Evolutionary conservation across 2,329 filamentous ascomycete species (phyloP), one percentile per base, ranked within the genome.

Genomic region (Xylariales sp.): DNA sequence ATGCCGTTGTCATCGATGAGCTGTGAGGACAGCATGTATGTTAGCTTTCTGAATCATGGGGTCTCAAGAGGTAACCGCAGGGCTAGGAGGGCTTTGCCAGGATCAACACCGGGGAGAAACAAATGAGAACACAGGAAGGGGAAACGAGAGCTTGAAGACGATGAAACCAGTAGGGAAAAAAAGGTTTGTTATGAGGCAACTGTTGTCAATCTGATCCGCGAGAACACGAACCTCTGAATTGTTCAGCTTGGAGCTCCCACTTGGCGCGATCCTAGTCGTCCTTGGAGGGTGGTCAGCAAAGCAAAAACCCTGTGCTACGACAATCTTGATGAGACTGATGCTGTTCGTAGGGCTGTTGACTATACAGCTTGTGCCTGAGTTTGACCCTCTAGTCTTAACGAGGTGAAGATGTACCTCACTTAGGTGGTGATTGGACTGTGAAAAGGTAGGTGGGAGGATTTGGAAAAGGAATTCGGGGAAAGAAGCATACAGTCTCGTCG

Each of bases 1-100:
- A 98, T 98, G 60, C 90, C 90, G 89, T 95, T 84, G 56, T 91
- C 90, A 79, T 95, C 84, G 69, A 97, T 85, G 62, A 97, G 82
- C 87, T 95, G 48, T 19, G 6, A 15, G 27, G n/a, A 12, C 19
- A 10, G 29, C 25, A 41, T 12, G 40, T 37, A 18, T 43, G 29
- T 41, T 39, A 32, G 15, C 32, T 25, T n/a, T n/a, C n/a, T n/a
- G n/a, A n/a, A n/a, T n/a, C n/a, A n/a, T n/a, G n/a, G n/a, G n/a
- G n/a, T n/a, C n/a, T n/a, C n/a, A n/a, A n/a, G n/a, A n/a, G n/a
- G n/a, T n/a, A n/a, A n/a, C n/a, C n/a, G n/a, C n/a, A n/a, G n/a
- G n/a, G n/a, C n/a, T n/a, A n/a, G n/a, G n/a, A n/a, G n/a, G n/a
- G n/a, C n/a, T n/a, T n/a, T n/a, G n/a, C n/a, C n/a, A n/a, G n/a